A percentile compares a stretch with the other conserved stretches of the same genome.
Conservation (phyloP, 2,329 filamentous ascomycete species). For the Dendrostoma leiphaemia region DNA sequence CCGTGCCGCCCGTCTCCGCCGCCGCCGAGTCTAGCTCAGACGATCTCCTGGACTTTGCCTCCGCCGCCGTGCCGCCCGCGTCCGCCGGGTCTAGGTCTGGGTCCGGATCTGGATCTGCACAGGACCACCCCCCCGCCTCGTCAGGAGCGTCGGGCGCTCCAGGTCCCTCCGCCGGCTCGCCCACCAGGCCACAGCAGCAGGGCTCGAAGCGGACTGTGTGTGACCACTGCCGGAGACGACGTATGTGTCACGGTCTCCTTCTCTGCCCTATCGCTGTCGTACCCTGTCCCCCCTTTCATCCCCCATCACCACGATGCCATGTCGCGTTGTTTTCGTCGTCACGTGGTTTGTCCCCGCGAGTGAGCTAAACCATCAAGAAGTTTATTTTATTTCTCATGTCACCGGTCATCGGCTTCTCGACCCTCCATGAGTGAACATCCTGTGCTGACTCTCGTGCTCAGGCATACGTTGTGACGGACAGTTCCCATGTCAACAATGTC, state of each 20-base stretch:
- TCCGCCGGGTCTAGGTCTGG: too few species aligned
- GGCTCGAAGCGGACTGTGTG: slow-evolving; percentile 38
- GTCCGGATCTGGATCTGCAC: slow-evolving; percentile 3
- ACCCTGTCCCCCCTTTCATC: background rate
- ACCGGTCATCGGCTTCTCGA: too few species aligned
- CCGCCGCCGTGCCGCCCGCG: background rate
- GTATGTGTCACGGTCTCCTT: slow-evolving; percentile 30
- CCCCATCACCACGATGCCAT: background rate
- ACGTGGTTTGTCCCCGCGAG: background rate
- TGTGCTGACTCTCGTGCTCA: too few species aligned
- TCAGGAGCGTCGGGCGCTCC: background rate
- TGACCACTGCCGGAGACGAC: slow-evolving; percentile 42
- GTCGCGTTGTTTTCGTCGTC: background rate
- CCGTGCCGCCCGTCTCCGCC: slow-evolving; percentile 12
- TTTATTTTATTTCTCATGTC: too few species aligned
- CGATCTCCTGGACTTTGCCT: background rate
- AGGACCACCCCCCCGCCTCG: background rate
- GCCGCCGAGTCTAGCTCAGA: slow-evolving; percentile 1
- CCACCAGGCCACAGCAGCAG: slow-evolving; percentile 9
- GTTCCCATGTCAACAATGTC: slow-evolving; percentile 59
- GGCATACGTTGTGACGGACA: slow-evolving; percentile 45
- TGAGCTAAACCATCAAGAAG: too few species aligned
- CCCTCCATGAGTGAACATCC: too few species aligned
- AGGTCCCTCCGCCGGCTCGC: slow-evolving; percentile 13
- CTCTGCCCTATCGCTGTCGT: slow-evolving; percentile 10